phyloP scores from a whole-genome alignment of 2,329 filamentous ascomycete species.

The Exophiala bonariae region DNA sequence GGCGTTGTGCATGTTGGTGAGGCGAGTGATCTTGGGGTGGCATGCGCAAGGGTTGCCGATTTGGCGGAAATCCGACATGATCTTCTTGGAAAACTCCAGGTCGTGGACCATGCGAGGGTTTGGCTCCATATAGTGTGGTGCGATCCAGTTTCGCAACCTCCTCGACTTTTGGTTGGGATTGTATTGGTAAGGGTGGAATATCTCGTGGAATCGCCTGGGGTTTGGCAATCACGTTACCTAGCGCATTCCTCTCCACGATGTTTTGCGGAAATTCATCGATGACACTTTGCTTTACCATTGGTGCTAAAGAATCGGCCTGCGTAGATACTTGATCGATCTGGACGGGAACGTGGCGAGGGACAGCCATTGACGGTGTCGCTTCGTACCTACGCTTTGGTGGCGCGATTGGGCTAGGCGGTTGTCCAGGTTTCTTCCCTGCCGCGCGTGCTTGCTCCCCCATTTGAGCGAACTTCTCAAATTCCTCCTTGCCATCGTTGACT shows the following conservation, averaged over 20 bases:
- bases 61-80: constrained; percentile 28
- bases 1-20: constrained; percentile 22
- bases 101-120: constrained; percentile 41
- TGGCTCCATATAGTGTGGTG: constrained; percentile 32
- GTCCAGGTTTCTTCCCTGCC: constrained; percentile 44
- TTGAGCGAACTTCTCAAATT: constrained; percentile 44
- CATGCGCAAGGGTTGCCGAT: constrained; percentile 35
- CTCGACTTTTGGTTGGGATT: constrained; percentile 27
- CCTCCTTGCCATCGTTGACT: constrained; percentile 43
- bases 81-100: constrained; percentile 47
- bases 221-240: constrained; percentile 22
- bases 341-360: constrained; percentile 18
- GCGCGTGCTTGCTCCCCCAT: constrained; percentile 45
- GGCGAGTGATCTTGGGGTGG: constrained; percentile 34
- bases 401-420: constrained; percentile 43
- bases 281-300: constrained; percentile 34
- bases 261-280: constrained; percentile 27
- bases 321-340: constrained; percentile 35
- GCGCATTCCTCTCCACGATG: constrained; percentile 17
- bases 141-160: constrained; percentile 37
- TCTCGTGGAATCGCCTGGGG: constrained; percentile 13
- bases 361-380: constrained; percentile 41
- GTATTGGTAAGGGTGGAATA: constrained; percentile 7
- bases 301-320: constrained; percentile 41
- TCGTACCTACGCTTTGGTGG: constrained; percentile 49